phyloP scores from a whole-genome alignment of 768 basidiomycete genomes.

The Astraeus odoratus region DNA sequence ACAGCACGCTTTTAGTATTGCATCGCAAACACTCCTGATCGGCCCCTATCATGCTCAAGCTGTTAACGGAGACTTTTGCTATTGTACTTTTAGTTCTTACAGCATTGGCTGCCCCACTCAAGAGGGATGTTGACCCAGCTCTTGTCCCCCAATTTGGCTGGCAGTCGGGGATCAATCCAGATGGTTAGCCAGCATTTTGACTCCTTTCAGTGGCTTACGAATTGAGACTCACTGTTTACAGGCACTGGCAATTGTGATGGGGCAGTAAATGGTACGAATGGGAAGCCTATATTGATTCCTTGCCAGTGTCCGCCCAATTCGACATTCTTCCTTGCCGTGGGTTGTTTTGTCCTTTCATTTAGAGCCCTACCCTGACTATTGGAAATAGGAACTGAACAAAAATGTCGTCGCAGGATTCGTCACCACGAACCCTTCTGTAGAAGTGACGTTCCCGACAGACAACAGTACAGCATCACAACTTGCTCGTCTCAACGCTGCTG shows the following conservation, averaged over 20 bases:
- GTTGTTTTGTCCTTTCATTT: slow-evolving; percentile 6
- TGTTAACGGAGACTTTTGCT: slow-evolving; percentile 7
- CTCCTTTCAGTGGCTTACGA: background rate
- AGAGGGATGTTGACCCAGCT: slow-evolving; percentile 43
- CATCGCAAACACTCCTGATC: background rate
- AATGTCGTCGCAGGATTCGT: slow-evolving; percentile 58
- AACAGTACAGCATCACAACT: slow-evolving; percentile 44
- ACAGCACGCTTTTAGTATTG: too few species aligned
- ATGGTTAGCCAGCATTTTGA: slow-evolving; percentile 33
- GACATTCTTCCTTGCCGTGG: slow-evolving; percentile 44
- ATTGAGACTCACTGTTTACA: slow-evolving; percentile 3
- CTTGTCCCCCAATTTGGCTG: slow-evolving; percentile 60
- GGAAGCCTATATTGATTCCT: slow-evolving; percentile 52
- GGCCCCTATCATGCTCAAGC: slow-evolving; percentile 10
- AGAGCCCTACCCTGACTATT: slow-evolving; percentile 4
- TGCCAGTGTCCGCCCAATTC: slow-evolving; percentile 59
- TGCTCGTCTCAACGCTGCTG: slow-evolving; percentile 50
- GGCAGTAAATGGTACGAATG: slow-evolving; percentile 47
- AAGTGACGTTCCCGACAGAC: slow-evolving; percentile 58
- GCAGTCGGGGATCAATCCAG: slow-evolving; percentile 50
- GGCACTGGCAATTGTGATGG: slow-evolving; percentile 70
- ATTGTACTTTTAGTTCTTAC: slow-evolving; percentile 7
- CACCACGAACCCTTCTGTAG: slow-evolving; percentile 56
- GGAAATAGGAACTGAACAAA: slow-evolving; percentile 34
- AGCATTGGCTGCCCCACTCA: slow-evolving; percentile 13